Evolutionary conservation across 306 rosid genomes (phyloP).

Genomic region (Canavalia ensiformis): DNA sequence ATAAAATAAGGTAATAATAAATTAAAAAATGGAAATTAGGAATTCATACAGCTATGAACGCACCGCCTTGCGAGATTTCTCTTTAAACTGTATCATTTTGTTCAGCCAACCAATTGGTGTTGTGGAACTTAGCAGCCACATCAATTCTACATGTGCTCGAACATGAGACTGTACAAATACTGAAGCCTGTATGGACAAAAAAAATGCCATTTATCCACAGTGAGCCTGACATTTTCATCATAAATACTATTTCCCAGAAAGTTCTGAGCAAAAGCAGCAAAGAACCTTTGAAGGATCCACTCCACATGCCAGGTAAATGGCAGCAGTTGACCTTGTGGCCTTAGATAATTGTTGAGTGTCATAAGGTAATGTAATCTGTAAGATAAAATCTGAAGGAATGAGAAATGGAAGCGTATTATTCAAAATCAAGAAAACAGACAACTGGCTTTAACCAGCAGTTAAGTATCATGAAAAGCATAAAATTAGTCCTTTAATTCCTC

Average conservation of each 20-base stretch:
- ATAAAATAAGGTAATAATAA: conserved; percentile 33
- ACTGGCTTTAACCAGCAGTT: conserved; percentile 18
- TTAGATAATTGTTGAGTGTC: conserved; percentile 71
- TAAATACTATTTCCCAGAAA: conserved; percentile 37
- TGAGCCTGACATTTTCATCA: conserved; percentile 27
- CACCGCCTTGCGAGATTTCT: conserved; percentile 99
- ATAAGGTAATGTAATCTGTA: conserved; percentile 89
- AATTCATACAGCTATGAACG: conserved; percentile 67
- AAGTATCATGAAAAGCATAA: conserved; percentile 27
- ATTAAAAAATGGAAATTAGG: conserved; percentile 44
- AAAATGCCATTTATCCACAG: conserved; percentile 39
- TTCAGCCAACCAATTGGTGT: conserved; percentile 96
- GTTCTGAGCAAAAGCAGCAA: conserved; percentile 31
- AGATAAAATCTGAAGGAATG: conserved; percentile 40
- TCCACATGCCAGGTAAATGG: conserved; percentile 97
- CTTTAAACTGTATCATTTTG: conserved; percentile 97
- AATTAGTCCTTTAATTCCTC: conserved; percentile 13
- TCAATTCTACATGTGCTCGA: conserved; percentile 92
- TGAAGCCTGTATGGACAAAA: conserved; percentile 75
- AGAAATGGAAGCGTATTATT: conserved; percentile 36
- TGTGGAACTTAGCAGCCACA: conserved; percentile 93
- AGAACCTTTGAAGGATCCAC: conserved; percentile 88
- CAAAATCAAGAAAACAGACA: conserved; percentile 40
- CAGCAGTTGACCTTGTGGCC: conserved; percentile 93
- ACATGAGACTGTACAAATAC: conserved; percentile 98